phyloP scores from a whole-genome alignment of 2,329 filamentous ascomycete species.

The Exophiala viscosa region DNA sequence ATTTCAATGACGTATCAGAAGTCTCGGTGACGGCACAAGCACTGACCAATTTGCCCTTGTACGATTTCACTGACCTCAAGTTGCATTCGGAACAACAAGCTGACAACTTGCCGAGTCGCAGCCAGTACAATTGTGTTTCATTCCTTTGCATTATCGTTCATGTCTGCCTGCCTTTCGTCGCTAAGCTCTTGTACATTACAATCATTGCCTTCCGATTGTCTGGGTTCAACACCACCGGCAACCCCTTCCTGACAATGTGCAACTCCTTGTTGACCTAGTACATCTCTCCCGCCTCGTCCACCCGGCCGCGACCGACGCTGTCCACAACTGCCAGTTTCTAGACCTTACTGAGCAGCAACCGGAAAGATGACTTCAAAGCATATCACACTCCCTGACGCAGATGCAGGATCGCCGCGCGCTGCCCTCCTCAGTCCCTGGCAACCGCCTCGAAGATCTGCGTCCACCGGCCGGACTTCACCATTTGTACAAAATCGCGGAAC shows the following conservation, averaged over 20 bases:
- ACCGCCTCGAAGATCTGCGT: conserved; percentile 36
- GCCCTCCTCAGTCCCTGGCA: conserved; percentile 51
- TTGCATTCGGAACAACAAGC: not conserved
- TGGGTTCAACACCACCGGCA: too few species aligned
- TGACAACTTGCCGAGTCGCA: conserved; percentile 1
- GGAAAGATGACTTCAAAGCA: conserved; percentile 10
- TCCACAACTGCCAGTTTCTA: not conserved
- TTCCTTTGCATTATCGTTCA: not conserved
- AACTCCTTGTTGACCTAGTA: not conserved
- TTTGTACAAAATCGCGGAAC: conserved; percentile 34
- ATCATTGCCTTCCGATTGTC: too few species aligned
- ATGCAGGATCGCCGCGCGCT: conserved; percentile 26
- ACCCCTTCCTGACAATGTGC: too few species aligned
- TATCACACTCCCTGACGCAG: conserved; percentile 28
- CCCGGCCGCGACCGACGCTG: not conserved
- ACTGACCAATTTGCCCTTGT: not conserved
- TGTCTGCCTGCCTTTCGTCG: not conserved
- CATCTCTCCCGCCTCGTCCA: not conserved
- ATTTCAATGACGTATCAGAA: conserved; percentile 1
- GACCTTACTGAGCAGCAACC: not conserved
- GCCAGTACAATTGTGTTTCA: not conserved
- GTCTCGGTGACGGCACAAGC: not conserved
- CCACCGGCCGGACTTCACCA: conserved; percentile 40
- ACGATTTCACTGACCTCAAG: not conserved
- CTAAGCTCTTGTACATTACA: too few species aligned